Evolutionary conservation across 2,329 filamentous ascomycete species (phyloP).

Genomic region (Chrysosporium queenslandicum): DNA sequence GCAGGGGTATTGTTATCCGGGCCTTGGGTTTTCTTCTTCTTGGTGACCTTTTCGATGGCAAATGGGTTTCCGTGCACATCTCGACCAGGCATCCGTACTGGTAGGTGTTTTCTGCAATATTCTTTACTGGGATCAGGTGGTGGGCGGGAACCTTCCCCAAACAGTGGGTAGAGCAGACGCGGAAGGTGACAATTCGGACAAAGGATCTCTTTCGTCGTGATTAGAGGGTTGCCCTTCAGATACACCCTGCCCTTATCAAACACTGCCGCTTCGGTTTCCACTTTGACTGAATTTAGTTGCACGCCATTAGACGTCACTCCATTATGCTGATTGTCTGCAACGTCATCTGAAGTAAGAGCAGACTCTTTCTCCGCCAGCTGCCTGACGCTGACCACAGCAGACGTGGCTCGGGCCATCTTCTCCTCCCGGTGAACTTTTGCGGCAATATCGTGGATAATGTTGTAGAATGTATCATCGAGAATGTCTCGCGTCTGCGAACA

Average conservation of each 20-base stretch:
- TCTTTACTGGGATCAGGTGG: conserved; percentile 43
- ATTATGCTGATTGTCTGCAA: conserved; percentile 24
- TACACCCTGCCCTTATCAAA: conserved; percentile 46
- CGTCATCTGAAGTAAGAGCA: conserved; percentile 24
- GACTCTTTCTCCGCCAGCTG: conserved; percentile 37
- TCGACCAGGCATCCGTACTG: conserved; percentile 48
- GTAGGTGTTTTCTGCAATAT: conserved; percentile 52
- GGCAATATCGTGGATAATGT: conserved; percentile 51
- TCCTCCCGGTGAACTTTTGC: conserved; percentile 51
- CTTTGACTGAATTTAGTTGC: conserved; percentile 26
- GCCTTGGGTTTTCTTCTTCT: conserved; percentile 31
- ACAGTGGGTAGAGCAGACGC: conserved; percentile 48
- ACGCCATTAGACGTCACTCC: conserved; percentile 20
- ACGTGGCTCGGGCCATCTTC: conserved; percentile 50
- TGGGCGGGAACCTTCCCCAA: conserved; percentile 41
- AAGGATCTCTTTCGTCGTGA: conserved; percentile 49
- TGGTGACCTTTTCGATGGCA: conserved; percentile 37
- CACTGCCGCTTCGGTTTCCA: conserved; percentile 44
- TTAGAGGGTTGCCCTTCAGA: conserved; percentile 49
- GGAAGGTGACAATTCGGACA: conserved; percentile 53
- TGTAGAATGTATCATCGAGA: conserved; percentile 49
- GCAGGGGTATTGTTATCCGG: conserved; percentile 28
- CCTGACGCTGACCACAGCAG: conserved; percentile 37
- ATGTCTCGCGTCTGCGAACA: conserved; percentile 36
- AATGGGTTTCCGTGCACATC: conserved; percentile 51